A percentile compares a stretch with the other conserved stretches of the same genome.
Evolutionary conservation across 225 moss, liverwort and hornwort genomes (phyloP).

Genomic region (Physcomitrium patens): DNA sequence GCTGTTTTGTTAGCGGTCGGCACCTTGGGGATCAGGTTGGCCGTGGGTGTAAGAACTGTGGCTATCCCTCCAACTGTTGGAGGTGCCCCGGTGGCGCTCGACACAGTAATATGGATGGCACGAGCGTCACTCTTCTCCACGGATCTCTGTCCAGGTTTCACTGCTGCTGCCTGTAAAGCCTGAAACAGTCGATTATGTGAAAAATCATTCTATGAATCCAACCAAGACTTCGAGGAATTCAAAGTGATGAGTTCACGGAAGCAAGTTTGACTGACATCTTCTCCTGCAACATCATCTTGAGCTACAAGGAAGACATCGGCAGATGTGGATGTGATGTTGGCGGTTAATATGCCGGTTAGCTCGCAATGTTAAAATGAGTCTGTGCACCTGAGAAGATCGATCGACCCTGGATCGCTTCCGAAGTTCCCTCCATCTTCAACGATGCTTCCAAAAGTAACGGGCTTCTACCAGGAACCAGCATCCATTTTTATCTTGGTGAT

Average conservation of each 20-base stretch:
- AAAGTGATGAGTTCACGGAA: background rate
- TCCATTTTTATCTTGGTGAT: conserved; percentile 48
- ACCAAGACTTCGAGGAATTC: background rate
- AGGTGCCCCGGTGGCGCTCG: conserved; percentile 66
- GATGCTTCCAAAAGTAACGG: conserved; percentile 69
- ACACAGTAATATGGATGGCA: conserved; percentile 74
- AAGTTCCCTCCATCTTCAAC: conserved; percentile 28
- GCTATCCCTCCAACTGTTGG: conserved; percentile 61
- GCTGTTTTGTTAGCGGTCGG: conserved; percentile 41
- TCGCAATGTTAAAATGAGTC: conserved; percentile 65
- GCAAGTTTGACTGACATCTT: conserved; percentile 54
- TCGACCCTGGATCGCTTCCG: conserved; percentile 34
- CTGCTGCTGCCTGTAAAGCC: conserved; percentile 73
- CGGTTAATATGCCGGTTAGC: conserved; percentile 44
- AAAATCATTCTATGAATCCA: background rate
- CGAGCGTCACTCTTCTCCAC: conserved; percentile 64
- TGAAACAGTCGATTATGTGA: background rate
- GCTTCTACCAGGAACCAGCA: conserved; percentile 31
- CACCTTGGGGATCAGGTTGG: conserved; percentile 46
- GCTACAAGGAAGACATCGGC: conserved; percentile 38
- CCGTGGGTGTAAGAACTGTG: conserved; percentile 74
- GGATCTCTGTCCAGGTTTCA: conserved; percentile 67
- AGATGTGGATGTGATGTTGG: conserved; percentile 49
- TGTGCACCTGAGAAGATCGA: conserved; percentile 56
- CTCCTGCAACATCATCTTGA: conserved; percentile 71